These are phyloP conservation scores for Microbotryomycetes sp. DNA, from an alignment of 1,284 basidiomycete genomes.

Conservation along the genomic window DNA sequence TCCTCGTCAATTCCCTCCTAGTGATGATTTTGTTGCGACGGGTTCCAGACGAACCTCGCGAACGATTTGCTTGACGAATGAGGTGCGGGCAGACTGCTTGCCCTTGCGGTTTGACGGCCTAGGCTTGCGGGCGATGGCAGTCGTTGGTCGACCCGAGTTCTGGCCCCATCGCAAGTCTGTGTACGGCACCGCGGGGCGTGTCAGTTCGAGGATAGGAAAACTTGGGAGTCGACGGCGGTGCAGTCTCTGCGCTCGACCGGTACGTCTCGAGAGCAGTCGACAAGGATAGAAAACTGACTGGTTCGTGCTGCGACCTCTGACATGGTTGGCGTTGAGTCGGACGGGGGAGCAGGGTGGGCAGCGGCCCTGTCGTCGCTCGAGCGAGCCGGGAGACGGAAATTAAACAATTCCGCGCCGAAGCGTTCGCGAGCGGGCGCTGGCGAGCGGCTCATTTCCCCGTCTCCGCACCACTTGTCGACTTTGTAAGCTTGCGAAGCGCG, in stretches of 20 bases:
- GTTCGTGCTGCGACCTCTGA: neutral
- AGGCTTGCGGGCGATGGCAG: slow-evolving; percentile 65
- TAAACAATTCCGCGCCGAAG: no score
- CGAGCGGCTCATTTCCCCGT: neutral
- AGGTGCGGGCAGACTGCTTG: slow-evolving; percentile 67
- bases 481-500: neutral
- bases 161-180: slow-evolving; percentile 81
- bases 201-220: no score
- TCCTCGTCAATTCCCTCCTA: neutral
- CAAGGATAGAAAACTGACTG: neutral
- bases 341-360: neutral
- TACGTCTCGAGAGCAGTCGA: neutral
- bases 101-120: slow-evolving; percentile 94
- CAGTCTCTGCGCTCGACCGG: no score
- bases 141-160: slow-evolving; percentile 91
- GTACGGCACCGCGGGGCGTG: neutral
- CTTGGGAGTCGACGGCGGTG: no score
- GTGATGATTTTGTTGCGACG: neutral
- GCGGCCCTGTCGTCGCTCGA: slow-evolving; percentile 9
- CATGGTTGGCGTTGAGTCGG: neutral
- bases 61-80: slow-evolving; percentile 83
- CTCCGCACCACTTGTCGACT: neutral
- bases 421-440: no score
- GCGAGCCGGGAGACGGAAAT: neutral
- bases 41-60: slow-evolving; percentile 59